phyloP scores from a whole-genome alignment of 495 filamentous ascomycete species.

The Neurospora sp. region DNA sequence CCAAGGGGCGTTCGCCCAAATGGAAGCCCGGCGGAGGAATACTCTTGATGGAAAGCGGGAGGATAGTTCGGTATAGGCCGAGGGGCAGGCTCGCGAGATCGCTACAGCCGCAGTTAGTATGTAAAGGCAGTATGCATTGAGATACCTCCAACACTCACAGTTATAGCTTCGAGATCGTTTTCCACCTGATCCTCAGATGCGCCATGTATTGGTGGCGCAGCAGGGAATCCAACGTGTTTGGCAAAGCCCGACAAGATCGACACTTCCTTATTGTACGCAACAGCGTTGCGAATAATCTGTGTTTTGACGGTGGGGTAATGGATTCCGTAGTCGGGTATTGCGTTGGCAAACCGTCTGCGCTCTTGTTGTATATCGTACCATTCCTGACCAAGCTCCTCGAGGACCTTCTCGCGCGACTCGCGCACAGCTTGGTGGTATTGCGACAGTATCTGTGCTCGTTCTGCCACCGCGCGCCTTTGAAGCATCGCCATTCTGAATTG shows the following conservation, averaged over 20 bases:
- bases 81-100: slow-evolving; percentile 23
- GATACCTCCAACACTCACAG: slow-evolving; percentile 46
- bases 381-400: slow-evolving; percentile 69
- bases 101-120: slow-evolving; percentile 16
- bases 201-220: slow-evolving; percentile 70
- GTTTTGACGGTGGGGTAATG: slow-evolving; percentile 60
- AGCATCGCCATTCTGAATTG: slow-evolving; percentile 63
- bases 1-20: slow-evolving; percentile 32
- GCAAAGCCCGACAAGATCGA: slow-evolving; percentile 82
- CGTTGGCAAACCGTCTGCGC: slow-evolving; percentile 68
- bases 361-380: slow-evolving; percentile 90
- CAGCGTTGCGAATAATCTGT: slow-evolving; percentile 66
- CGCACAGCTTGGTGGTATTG: slow-evolving; percentile 80
- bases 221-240: slow-evolving; percentile 91
- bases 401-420: slow-evolving; percentile 67
- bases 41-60: slow-evolving; percentile 16
- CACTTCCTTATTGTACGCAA: slow-evolving; percentile 87
- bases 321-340: slow-evolving; percentile 69
- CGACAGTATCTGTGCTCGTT: slow-evolving; percentile 69
- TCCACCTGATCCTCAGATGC: slow-evolving; percentile 66
- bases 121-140: background rate
- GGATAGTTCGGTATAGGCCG: slow-evolving; percentile 6
- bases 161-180: slow-evolving; percentile 81
- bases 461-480: slow-evolving; percentile 62
- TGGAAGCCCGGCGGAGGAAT: slow-evolving; percentile 22